Base-by-base conservation (phyloP, 352 stramenopile genomes). In the Phytophthora ohioensis region DNA sequence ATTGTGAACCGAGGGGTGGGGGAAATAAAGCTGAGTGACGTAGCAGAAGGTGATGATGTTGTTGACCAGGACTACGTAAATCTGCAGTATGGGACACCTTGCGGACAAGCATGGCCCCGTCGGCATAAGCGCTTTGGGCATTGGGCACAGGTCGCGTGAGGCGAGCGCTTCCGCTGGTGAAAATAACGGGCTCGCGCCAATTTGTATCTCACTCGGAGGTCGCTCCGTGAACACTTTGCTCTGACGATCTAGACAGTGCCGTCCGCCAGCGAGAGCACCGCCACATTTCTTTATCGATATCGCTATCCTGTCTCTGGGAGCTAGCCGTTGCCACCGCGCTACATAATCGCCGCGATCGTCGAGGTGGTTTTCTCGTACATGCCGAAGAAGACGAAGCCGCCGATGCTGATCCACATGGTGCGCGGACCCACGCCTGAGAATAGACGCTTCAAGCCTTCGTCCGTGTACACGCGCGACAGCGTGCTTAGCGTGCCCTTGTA, bases 301-400 rank as follows among this genome's bases (percentile, higher is more conserved):
- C 32, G 12, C 41, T 74, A 69, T 45, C 39, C 39, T 45, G 39
- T 2, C 21, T 27, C 39, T 5, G 39, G 39, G 15, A 2, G 47
- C n/a, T 39, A 34, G 21, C 27, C 32, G 39, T 56, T 36, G 10
- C 35, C n/a, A 30, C 64, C 21, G 15, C 55, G 36, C 31, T 85
- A 92, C 48, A 91, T 65, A 42, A 92, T 69, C 7, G 71, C 71
- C 52, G 79, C 73, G 42, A 96, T 90, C 15, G 84, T 92, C 27
- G 86, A 81, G n/a, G 84, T 91, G 51, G 84, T 73, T 76, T 96
- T 96, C 67, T 99, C 97, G 80, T 99, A 99, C 61, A 98, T 97
- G 57, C 98, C 98, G 69, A 99, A 99, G 81, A 99, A 99, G n/a
- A 99, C 96, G 79, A 99, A 99, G 42, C 98, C 98, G 43, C 98